Evolutionary conservation across 1,284 basidiomycete species (phyloP).

Genomic region (Malassezia sp.): DNA sequence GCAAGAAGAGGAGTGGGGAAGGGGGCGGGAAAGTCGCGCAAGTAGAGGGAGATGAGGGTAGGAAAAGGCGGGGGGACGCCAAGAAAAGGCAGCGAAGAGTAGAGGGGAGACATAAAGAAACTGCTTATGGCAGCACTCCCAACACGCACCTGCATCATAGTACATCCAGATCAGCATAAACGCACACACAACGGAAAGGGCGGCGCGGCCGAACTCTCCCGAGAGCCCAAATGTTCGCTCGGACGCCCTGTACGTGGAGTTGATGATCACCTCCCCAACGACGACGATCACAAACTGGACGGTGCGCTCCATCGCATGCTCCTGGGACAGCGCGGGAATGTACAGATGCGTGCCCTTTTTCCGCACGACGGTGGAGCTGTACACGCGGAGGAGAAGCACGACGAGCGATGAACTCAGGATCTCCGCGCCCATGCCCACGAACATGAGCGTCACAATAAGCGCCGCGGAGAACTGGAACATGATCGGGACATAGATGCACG

Average conservation of each 20-base stretch:
- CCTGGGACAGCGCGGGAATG: constrained; percentile 33
- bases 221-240: constrained; percentile 20
- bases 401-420: constrained; percentile 24
- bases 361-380: neutral
- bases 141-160: constrained; percentile 27
- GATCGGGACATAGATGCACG: constrained; percentile 34
- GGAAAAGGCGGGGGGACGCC: too few relatives aligned
- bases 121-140: too few relatives aligned
- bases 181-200: constrained; percentile 31
- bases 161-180: constrained; percentile 43
- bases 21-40: too few relatives aligned
- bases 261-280: constrained; percentile 35
- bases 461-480: constrained; percentile 17
- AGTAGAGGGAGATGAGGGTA: too few relatives aligned
- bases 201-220: constrained; percentile 25
- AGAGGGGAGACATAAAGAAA: too few relatives aligned
- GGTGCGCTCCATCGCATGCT: constrained; percentile 33
- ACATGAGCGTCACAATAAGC: constrained; percentile 23
- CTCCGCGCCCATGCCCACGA: constrained; percentile 28
- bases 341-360: constrained; percentile 22
- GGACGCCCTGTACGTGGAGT: constrained; percentile 18
- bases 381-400: constrained; percentile 20
- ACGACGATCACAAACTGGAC: constrained; percentile 39
- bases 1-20: too few relatives aligned
- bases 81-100: too few relatives aligned